Base-by-base conservation (phyloP, 768 basidiomycete species). In the Sporobolomyces pararoseus region DNA sequence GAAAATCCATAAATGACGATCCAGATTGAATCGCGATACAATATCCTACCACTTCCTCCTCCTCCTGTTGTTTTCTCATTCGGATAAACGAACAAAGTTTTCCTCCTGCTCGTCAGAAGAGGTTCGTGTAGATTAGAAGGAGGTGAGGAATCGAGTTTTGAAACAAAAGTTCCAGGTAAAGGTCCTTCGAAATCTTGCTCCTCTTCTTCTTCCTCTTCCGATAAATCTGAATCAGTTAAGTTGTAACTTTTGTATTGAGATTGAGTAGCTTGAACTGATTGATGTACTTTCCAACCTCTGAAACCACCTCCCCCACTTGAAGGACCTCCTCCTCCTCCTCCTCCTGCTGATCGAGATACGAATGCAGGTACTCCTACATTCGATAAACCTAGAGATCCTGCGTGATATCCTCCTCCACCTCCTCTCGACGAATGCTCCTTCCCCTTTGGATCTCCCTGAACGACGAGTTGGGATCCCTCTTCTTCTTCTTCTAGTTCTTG, bases 71-170 rank as follows among this genome's bases (percentile, higher is more conserved):
- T 52, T 0, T 60, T 37, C 1, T 42, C 37, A 9, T 1, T 39
- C 3, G 72, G 72, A 49, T 73, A 70, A 16, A 73, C 68, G 52
- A 54, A 69, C 6, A 73, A 57, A 31, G 72, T 69, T 14, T 55
- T 49, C 44, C 6, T 13, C 13, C 46, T 13, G 14, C 39, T 42
- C 39, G 10, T 17, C 39, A 9, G 39, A 42, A 9, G 10, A 9
- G 39, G 17, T 42, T 42, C 39, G 39, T 42, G 9, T 12, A 21
- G 21, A 23, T 42, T 9, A 42, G 32, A 49, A 32, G 25, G 27
- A 23, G 37, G 21, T 3, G 37, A 31, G 16, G 52, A 29, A n/a
- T n/a, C 1, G 1, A 29, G 52, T 23, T 58, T 60, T n/a, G 55
- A 63, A 23, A 72, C 49, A 37, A 64, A 72, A 31, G 66, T 63